Evolutionary conservation across 2,329 filamentous ascomycete genomes (phyloP).

Genomic region (Gnomoniopsis smithogilvyi): DNA sequence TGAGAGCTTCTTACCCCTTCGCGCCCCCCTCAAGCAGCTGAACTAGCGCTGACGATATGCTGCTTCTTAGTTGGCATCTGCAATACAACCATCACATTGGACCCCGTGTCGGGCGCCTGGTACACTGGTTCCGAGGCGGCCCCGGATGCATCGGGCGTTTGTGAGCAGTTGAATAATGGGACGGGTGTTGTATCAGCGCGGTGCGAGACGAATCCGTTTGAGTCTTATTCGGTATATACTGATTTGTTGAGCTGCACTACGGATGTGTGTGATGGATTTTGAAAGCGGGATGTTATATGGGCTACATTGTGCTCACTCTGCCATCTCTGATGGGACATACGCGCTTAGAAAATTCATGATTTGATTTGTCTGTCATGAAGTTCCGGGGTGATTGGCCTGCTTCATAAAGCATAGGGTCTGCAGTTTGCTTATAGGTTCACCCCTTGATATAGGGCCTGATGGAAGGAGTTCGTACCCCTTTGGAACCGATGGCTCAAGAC

Average conservation of each 20-base stretch:
- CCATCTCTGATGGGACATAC: too few species aligned
- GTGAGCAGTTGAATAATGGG: neutral
- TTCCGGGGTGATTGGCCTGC: too few species aligned
- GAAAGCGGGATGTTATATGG: neutral
- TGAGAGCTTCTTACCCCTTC: too few species aligned
- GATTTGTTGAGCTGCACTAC: neutral
- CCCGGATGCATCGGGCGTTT: neutral
- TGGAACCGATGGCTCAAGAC: too few species aligned
- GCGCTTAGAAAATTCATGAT: too few species aligned
- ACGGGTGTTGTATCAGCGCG: neutral
- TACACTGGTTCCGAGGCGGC: neutral
- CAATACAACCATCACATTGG: neutral
- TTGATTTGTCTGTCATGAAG: too few species aligned
- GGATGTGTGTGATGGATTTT: neutral
- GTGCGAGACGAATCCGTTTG: neutral
- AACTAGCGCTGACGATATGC: neutral
- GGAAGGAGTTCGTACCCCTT: too few species aligned
- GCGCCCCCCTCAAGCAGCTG: neutral
- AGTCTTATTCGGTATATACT: neutral
- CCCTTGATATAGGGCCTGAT: too few species aligned
- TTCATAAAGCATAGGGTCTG: too few species aligned
- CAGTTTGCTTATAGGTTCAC: too few species aligned
- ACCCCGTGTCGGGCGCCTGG: neutral
- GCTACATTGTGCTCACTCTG: too few species aligned
- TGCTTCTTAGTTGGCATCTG: neutral